phyloP scores from a whole-genome alignment of 2,329 filamentous ascomycete species.

The Aspergillus vadensis region DNA sequence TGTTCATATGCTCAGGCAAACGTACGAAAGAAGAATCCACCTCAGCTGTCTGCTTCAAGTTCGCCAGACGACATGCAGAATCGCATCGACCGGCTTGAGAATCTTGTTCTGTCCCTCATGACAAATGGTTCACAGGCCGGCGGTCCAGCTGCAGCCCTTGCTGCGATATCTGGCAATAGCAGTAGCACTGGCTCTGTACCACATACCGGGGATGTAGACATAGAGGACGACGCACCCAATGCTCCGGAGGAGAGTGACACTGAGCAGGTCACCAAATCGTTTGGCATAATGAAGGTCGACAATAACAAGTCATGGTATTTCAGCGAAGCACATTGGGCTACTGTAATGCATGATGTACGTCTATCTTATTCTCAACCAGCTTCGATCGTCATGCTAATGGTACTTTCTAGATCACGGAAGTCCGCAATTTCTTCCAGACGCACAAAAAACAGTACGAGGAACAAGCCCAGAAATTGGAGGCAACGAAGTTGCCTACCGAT shows the following conservation, averaged over 20 bases:
- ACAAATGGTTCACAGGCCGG: slow-evolving; percentile 73
- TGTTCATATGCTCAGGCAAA: slow-evolving; percentile 77
- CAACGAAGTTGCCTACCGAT: slow-evolving; percentile 60
- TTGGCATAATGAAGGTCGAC: slow-evolving; percentile 83
- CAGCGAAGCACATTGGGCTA: slow-evolving; percentile 81
- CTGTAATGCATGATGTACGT: slow-evolving; percentile 68
- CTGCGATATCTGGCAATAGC: slow-evolving; percentile 52
- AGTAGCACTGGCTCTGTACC: slow-evolving; percentile 42
- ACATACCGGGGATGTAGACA: slow-evolving; percentile 39
- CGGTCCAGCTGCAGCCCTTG: slow-evolving; percentile 61
- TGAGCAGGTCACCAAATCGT: slow-evolving; percentile 69
- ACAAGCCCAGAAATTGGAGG: slow-evolving; percentile 74
- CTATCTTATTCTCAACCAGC: background rate
- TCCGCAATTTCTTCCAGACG: slow-evolving; percentile 82
- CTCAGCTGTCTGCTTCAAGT: slow-evolving; percentile 58
- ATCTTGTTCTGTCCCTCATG: slow-evolving; percentile 90
- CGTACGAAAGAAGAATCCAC: slow-evolving; percentile 69
- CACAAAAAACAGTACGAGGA: slow-evolving; percentile 89
- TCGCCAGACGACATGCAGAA: slow-evolving; percentile 97
- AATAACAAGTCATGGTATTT: slow-evolving; percentile 77
- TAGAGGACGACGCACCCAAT: slow-evolving; percentile 61
- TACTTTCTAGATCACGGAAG: slow-evolving; percentile 72
- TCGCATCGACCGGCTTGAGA: slow-evolving; percentile 91
- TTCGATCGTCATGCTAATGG: slow-evolving; percentile 12
- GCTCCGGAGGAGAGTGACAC: slow-evolving; percentile 67